Base-by-base conservation (phyloP, 768 basidiomycete genomes). In the Steccherinum ochraceum region DNA sequence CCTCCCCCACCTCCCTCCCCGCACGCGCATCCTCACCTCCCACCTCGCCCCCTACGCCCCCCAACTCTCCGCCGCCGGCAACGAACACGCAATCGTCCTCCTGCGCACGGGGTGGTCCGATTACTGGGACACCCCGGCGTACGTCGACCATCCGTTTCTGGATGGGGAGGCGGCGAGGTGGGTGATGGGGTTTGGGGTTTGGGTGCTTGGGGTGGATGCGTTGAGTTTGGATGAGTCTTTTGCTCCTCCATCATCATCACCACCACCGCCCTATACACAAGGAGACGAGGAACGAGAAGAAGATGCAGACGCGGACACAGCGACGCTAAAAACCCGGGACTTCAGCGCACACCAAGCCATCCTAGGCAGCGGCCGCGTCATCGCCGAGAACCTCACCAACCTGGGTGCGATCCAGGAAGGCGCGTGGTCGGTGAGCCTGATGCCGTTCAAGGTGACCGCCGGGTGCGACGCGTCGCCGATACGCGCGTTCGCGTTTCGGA, bases 341-440 rank as follows among this genome's bases (percentile, higher is more conserved):
- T 51, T 78, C 21, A 54, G 52, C 13, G 61, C 80, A 44, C 88
- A 90, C 58, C 70, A 81, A 39, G 67, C 66, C 0, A 63, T 88
- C 4, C 74, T 90, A 5, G 80, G 80, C 19, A 70, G 67, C 3
- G 84, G 78, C 0, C 75, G 77, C 2, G 58, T 86, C 3, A 83
- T 89, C 51, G 84, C 77, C 24, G 88, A 89, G 69, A 90, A 89
- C 54, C 55, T 89, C 58, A 78, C 70, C 11, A 80, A 81, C 53
- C 59, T 89, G 44, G 73, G 72, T 19, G 56, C 57, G 45, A 64
- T 86, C 30, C 55, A 57, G 44, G 42, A 47, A 3, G 61, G 47
- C 3, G 64, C 69, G 18, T 73, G 69, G 61, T 67, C 72, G 49
- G 77, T 85, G 24, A 78, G 74, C 50, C 61, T 88, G 35, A 62